Base-by-base conservation (phyloP, 2,329 filamentous ascomycete genomes). In the Diaporthe destruens region DNA sequence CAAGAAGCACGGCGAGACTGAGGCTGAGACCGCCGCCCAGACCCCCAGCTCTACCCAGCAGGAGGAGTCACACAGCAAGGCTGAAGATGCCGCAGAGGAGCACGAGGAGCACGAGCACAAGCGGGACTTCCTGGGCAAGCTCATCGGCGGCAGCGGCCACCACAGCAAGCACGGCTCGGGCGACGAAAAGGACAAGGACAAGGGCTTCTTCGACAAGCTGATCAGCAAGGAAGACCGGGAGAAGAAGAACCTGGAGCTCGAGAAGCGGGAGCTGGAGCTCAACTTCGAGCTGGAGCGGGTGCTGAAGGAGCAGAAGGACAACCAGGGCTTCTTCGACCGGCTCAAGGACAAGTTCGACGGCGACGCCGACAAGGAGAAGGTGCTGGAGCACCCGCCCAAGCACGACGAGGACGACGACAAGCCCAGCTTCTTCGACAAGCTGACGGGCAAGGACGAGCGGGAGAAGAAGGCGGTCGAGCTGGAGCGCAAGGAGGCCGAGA, bases 361-460 rank as follows among this genome's bases (percentile, higher is more conserved):
- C 23, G 71, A 72, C 32, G 57, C 51, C 34, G 71, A 57, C 42
- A 53, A 63, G 54, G 71, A 72, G 34, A 72, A 69, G 34, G 23
- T 53, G 18, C n/a, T 39, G 32, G 32, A 59, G n/a, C 44, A 16
- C 8, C 20, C 6, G 55, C 36, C 53, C 12, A 25, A 59, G 12
- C n/a, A n/a, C n/a, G 49, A 53, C 11, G 49, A 44, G 2, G 44
- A 47, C 18, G 39, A 4, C 39, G 69, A 66, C 47, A 55, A 68
- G 53, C 59, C 49, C 6, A 47, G 69, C 54, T 57, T 73, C 44
- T 65, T 74, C 14, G 70, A 74, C 57, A 74, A 72, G 56, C 56
- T 74, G 14, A 74, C 72, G 4, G 70, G 70, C 16, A 66, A 67
- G 36, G 72, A 73, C 4, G 68, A 73, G 57, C 36, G 72, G 8